phyloP scores from a whole-genome alignment of 139 green algal species.

The Volvox reticuliferus region DNA sequence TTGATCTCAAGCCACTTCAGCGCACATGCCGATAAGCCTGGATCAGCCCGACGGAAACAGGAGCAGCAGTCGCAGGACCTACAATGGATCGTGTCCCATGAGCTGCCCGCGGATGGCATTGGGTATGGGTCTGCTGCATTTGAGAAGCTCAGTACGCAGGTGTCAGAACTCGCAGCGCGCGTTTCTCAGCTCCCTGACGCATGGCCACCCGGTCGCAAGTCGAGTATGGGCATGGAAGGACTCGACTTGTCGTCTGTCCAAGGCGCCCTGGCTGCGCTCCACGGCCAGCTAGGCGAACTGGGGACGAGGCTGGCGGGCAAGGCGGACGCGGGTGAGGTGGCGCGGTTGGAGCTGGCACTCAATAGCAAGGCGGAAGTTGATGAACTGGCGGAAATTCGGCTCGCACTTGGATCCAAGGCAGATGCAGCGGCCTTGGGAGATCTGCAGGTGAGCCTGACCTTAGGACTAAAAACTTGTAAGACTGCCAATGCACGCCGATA shows the following conservation, averaged over 20 bases:
- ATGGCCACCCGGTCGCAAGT: not conserved
- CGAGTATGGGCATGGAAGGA: not conserved
- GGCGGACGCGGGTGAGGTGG: constrained; percentile 17
- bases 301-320: constrained; percentile 35
- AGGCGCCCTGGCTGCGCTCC: constrained; percentile 5
- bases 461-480: too few species aligned
- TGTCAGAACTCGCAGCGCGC: not conserved
- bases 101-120: not conserved
- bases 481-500: too few species aligned
- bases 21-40: not conserved
- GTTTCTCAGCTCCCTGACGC: not conserved
- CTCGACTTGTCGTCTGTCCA: not conserved
- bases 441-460: constrained; percentile 28
- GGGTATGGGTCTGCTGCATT: not conserved
- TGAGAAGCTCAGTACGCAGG: constrained; percentile 8
- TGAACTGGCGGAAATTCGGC: constrained; percentile 29
- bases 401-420: constrained; percentile 34
- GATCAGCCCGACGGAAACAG: not conserved
- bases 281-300: constrained; percentile 37
- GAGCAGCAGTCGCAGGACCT: not conserved
- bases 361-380: constrained; percentile 48
- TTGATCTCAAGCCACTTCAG: not conserved
- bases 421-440: constrained; percentile 15
- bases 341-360: constrained; percentile 28
- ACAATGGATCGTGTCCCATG: constrained; percentile 33